Evolutionary conservation across 805 yeast species (phyloP).

Genomic region (Lachancea nothofagi): DNA sequence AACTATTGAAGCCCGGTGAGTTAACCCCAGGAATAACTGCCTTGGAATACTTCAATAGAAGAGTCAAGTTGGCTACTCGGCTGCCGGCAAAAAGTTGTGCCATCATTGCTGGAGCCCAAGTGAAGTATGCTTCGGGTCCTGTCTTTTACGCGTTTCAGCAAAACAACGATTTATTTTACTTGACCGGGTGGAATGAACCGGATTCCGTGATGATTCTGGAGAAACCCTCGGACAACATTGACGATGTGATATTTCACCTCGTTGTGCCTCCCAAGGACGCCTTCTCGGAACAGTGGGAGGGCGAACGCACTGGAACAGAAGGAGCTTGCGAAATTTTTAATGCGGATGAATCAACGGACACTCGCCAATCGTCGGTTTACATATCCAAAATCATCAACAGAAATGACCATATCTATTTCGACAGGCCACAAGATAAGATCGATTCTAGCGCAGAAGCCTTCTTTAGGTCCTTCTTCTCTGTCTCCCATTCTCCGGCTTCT

Average conservation of each 20-base stretch:
- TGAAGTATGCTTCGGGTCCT: conserved; percentile 80
- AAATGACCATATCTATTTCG: conserved; percentile 52
- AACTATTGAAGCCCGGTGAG: conserved; percentile 65
- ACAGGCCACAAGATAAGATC: conserved; percentile 32
- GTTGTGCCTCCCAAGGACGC: conserved; percentile 80
- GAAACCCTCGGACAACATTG: conserved; percentile 48
- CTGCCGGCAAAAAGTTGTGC: conserved; percentile 65
- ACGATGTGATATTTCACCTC: conserved; percentile 61
- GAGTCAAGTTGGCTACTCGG: conserved; percentile 50
- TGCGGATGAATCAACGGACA: conserved; percentile 67
- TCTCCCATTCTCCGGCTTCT: conserved; percentile 21
- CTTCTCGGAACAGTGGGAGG: conserved; percentile 88
- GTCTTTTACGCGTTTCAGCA: conserved; percentile 93
- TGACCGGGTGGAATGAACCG: conserved; percentile 93
- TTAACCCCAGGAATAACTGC: conserved; percentile 87
- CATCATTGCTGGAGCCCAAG: conserved; percentile 63
- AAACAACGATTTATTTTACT: conserved; percentile 77
- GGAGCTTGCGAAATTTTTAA: conserved; percentile 82
- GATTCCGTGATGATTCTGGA: conserved; percentile 66
- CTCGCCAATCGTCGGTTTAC: conserved; percentile 39
- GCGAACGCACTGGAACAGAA: conserved; percentile 78
- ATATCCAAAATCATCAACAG: conserved; percentile 44
- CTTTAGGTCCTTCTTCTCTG: conserved; percentile 30
- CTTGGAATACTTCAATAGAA: conserved; percentile 68
- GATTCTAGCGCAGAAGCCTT: conserved; percentile 21